Conservation (phyloP, 176 grass and related monocot species). For the Echinochloa phyllopogon region DNA sequence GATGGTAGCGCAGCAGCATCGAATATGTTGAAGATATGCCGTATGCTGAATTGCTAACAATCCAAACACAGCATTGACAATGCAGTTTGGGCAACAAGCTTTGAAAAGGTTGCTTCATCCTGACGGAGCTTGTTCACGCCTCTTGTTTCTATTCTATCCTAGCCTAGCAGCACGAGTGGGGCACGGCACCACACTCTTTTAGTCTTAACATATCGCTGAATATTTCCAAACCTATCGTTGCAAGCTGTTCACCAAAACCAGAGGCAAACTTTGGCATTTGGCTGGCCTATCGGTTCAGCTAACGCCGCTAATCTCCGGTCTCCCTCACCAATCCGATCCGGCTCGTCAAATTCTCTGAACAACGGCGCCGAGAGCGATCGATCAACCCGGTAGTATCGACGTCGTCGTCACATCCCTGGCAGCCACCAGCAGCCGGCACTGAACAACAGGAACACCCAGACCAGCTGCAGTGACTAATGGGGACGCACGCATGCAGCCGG, state of each 20-base stretch:
- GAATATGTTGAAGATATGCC: not conserved
- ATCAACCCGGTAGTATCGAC: constrained; percentile 12
- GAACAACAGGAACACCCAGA: not conserved
- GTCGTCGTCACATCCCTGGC: constrained; percentile 46
- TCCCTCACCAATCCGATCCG: not conserved
- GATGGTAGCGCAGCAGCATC: too few species aligned
- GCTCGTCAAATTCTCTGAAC: not conserved
- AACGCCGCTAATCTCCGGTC: not conserved
- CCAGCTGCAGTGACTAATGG: constrained; percentile 12
- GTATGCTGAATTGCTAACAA: not conserved
- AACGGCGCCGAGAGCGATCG: not conserved
- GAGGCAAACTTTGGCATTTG: not conserved
- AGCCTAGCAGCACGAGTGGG: not conserved
- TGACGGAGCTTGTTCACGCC: not conserved
- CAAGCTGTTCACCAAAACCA: constrained; percentile 14
- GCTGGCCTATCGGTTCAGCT: not conserved
- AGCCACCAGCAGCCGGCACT: constrained; percentile 1
- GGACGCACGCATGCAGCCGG: not conserved
- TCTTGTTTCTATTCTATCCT: not conserved
- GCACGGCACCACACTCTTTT: not conserved
- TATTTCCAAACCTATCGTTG: not conserved
- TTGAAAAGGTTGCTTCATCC: not conserved
- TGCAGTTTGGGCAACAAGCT: not conserved
- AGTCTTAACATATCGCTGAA: not conserved
- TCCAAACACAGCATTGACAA: not conserved